A percentile compares a stretch with the other conserved stretches of the same genome.
These are phyloP conservation scores for Penicillium frequentans DNA, from an alignment of 2,329 filamentous ascomycete genomes.

Conservation along the genomic window DNA sequence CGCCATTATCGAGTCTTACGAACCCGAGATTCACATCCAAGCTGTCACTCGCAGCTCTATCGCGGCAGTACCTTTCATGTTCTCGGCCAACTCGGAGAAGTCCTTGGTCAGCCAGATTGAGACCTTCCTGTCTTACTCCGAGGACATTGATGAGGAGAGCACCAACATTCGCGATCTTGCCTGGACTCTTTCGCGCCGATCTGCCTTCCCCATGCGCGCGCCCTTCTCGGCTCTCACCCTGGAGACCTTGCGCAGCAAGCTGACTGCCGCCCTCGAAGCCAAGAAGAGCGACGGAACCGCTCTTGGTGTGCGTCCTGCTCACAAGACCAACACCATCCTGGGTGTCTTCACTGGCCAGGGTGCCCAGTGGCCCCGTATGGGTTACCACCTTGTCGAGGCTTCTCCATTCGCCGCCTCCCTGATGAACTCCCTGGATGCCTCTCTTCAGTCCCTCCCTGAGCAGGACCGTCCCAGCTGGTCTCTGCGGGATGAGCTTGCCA, in stretches of 20 bases:
- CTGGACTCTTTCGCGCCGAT: background rate
- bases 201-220: background rate
- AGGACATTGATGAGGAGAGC: background rate
- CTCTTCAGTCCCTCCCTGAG: constrained; percentile 8
- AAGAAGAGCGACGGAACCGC: background rate
- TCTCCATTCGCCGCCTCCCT: constrained; percentile 1
- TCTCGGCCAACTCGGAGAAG: background rate
- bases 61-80: background rate
- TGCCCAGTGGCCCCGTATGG: constrained; percentile 27
- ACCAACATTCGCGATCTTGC: background rate
- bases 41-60: background rate
- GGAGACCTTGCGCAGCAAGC: background rate
- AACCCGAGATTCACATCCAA: background rate
- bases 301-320: background rate
- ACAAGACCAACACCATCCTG: constrained; percentile 8
- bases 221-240: background rate
- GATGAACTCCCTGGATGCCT: constrained; percentile 5
- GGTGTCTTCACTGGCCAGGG: constrained; percentile 34
- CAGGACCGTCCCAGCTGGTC: constrained; percentile 17
- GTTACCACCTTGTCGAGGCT: constrained; percentile 16
- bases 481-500: constrained; percentile 7
- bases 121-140: background rate
- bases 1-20: background rate
- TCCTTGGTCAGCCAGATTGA: background rate
- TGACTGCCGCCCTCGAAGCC: background rate